Evolutionary conservation across 1,284 basidiomycete genomes (phyloP), one percentile per base, ranked within the genome.

Genomic region (Cryptococcus jaspeensis): DNA sequence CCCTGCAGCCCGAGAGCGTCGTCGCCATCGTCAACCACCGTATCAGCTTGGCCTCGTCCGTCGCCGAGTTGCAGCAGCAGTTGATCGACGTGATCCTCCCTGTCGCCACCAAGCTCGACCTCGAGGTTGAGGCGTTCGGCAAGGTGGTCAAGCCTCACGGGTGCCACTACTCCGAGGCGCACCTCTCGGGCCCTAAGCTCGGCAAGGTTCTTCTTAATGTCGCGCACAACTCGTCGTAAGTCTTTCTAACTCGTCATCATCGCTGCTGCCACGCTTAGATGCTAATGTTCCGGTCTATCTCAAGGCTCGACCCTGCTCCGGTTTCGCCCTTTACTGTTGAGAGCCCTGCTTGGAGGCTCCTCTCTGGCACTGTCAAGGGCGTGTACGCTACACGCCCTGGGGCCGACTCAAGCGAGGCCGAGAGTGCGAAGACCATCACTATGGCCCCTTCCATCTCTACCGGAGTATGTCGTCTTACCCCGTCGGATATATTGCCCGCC

Each of bases 21-120:
- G 62, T 59, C 12, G 72, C 74, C 13, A 55, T 71, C 8, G 65
- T 75, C 59, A 72, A 77, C 59, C 72, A 75, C 59, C 69, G 75
- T 9, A 76, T 77, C 67, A 65, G 56, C 49, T 54, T 73, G 44
- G 65, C 67, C 23, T 70, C 67, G 3, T 69, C 65, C 2, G 67
- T 68, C 43, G 56, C 49, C 7, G 68, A 72, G 50, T 60, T 75
- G 9, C 66, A 72, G 53, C 50, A 66, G 11, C 68, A 67, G 28
- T 58, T 76, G 37, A 62, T 61, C 15, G 51, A 66, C 9, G 58
- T 67, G 7, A 52, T 77, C 36, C 32, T 42, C 9, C 69, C 70
- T 9, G 50, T 75, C 7, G 72, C 74, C 3, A 56, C 62, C 43
- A 61, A 69, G 58, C 62, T 68, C 63, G 69, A 70, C 47, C 66